Conservation (phyloP, 345 rosid genomes). For the Gossypium ekmanianum region DNA sequence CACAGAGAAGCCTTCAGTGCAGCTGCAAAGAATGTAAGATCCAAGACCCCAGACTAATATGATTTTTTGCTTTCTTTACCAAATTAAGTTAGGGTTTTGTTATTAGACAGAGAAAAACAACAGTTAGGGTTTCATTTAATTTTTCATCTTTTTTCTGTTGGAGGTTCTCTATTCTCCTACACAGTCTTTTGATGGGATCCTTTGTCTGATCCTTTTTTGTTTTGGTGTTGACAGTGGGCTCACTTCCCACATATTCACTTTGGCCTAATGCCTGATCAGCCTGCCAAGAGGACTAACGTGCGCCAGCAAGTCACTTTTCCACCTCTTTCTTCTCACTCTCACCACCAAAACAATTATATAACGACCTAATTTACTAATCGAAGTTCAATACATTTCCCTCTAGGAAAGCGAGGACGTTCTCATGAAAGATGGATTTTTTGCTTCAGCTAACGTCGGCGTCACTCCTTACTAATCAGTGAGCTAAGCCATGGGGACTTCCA, state of each 20-base stretch:
- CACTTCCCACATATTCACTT: conserved; percentile 62
- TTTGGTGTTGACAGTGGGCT: conserved; percentile 46
- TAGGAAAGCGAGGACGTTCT: conserved; percentile 44
- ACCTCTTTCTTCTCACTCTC: background rate
- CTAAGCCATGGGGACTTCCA: background rate
- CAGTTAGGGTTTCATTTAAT: conserved; percentile 3
- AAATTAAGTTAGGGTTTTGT: conserved; percentile 27
- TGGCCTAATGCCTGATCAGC: conserved; percentile 58
- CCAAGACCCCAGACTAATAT: conserved; percentile 7
- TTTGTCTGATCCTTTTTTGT: conserved; percentile 13
- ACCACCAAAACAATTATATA: background rate
- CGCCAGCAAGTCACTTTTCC: conserved; percentile 33
- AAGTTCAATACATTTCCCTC: background rate
- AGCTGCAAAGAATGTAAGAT: conserved; percentile 58
- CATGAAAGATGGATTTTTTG: conserved; percentile 43
- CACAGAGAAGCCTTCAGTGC: conserved; percentile 67
- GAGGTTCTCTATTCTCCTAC: background rate
- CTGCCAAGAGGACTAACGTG: conserved; percentile 42
- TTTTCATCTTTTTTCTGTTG: background rate
- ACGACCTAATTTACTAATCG: background rate
- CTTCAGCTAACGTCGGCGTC: conserved; percentile 41
- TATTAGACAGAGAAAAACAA: background rate
- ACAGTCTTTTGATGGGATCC: conserved; percentile 1
- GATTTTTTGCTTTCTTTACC: conserved; percentile 24
- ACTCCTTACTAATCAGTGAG: conserved; percentile 30